phyloP scores from a whole-genome alignment of 2,329 filamentous ascomycete genomes.

The Xylariomycetidae sp. region DNA sequence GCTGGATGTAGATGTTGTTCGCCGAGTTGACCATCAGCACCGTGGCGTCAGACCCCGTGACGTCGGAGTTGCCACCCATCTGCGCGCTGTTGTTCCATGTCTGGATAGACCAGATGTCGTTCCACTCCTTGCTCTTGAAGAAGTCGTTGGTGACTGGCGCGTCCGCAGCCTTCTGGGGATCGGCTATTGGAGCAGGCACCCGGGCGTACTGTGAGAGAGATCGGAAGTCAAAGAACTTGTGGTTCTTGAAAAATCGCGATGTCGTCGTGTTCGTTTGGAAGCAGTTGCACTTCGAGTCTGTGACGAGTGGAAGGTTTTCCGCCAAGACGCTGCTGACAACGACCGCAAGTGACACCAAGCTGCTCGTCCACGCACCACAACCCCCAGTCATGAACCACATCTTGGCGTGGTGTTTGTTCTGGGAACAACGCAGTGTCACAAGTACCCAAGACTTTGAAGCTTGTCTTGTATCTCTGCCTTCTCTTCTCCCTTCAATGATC shows the following conservation, averaged over 20 bases:
- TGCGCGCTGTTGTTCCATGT: conserved; percentile 30
- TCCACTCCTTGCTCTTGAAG: conserved; percentile 25
- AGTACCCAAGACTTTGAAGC: no score
- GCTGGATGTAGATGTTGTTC: conserved; percentile 40
- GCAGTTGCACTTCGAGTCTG: conserved; percentile 34
- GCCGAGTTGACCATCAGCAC: conserved; percentile 33
- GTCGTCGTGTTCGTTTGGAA: conserved; percentile 40
- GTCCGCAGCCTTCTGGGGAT: conserved; percentile 19
- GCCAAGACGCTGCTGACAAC: no score
- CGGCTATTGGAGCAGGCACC: conserved; percentile 21
- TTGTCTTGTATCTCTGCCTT: no score
- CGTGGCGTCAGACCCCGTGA: conserved; percentile 26
- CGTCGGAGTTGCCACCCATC: conserved; percentile 16
- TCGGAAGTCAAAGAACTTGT: conserved; percentile 45
- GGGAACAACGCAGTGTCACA: no score
- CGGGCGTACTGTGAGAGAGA: conserved; percentile 33
- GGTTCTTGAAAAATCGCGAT: conserved; percentile 37
- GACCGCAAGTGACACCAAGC: no score
- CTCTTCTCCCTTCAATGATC: no score
- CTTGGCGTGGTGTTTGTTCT: no score
- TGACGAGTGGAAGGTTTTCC: conserved; percentile 19
- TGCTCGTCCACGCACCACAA: no score
- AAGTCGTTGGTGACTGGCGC: conserved; percentile 23
- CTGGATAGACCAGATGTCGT: conserved; percentile 26
- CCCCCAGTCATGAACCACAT: no score